Evolutionary conservation across 2,329 filamentous ascomycete species (phyloP).

Genomic region (Botrytis pseudocinerea): DNA sequence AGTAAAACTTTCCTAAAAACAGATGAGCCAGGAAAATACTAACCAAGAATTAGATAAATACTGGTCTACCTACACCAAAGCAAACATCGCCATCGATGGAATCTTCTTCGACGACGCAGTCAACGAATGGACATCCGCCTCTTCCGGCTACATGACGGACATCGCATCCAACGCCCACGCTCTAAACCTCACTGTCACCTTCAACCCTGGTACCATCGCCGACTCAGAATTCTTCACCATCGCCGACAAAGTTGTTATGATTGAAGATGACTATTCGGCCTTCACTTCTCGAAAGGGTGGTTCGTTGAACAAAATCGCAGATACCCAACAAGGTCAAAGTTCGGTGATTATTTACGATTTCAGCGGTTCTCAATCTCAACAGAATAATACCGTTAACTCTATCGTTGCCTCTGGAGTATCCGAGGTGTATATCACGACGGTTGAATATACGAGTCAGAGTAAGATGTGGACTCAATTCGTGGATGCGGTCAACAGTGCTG

Average conservation of each 20-base stretch:
- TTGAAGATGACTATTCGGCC: neutral
- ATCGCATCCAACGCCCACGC: neutral
- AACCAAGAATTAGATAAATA: constrained; percentile 9
- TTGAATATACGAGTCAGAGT: constrained; percentile 11
- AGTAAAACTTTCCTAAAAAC: neutral
- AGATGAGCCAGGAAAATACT: neutral
- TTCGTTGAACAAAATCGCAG: neutral
- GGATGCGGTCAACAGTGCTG: neutral
- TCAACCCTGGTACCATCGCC: constrained; percentile 17
- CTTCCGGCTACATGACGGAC: constrained; percentile 7
- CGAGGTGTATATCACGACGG: constrained; percentile 14
- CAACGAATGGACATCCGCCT: neutral
- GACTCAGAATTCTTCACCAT: neutral
- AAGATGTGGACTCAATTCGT: constrained; percentile 7
- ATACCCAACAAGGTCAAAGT: neutral
- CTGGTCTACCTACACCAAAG: constrained; percentile 20
- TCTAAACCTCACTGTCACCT: neutral
- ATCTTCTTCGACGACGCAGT: constrained; percentile 22
- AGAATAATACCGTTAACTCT: neutral
- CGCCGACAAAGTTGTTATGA: constrained; percentile 16
- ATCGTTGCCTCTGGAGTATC: neutral
- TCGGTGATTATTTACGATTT: constrained; percentile 17
- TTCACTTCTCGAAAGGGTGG: neutral
- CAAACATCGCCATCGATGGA: neutral
- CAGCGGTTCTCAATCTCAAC: neutral